A percentile compares a stretch with the other conserved stretches of the same genome.
These are phyloP conservation scores for Daphne laureola DNA, from an alignment of 441 rosid genomes.

Conservation along the genomic window DNA sequence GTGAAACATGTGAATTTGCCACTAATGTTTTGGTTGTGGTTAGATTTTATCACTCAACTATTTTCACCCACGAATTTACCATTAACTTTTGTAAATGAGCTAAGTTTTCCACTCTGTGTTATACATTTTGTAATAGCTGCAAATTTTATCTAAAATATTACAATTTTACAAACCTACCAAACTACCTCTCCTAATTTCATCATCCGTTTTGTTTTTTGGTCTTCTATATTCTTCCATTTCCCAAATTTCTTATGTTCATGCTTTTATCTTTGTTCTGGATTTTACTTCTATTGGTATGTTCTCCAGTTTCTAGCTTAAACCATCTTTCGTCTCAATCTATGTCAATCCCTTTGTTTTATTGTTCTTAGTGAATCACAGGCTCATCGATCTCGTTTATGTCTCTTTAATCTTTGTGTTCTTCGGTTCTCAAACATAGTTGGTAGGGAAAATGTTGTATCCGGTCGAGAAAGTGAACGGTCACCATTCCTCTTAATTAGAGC, in stretches of 20 bases:
- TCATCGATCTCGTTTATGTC: neutral
- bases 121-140: no score
- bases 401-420: neutral
- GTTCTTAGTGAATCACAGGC: neutral
- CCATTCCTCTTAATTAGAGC: slow-evolving; percentile 21
- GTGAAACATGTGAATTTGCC: no score
- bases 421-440: slow-evolving; percentile 24
- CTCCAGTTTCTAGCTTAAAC: neutral
- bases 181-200: no score
- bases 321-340: no score
- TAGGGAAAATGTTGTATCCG: slow-evolving; percentile 37
- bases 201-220: no score
- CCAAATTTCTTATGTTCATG: neutral
- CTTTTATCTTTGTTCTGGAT: neutral
- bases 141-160: no score
- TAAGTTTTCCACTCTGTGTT: no score
- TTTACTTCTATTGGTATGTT: neutral
- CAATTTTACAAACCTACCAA: no score
- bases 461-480: slow-evolving; percentile 37
- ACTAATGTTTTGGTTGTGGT: no score
- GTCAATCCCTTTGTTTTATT: neutral
- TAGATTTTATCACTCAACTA: no score
- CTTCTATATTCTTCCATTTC: neutral
- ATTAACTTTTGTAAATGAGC: no score
- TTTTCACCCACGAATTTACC: no score